Evolutionary conservation across 1,284 basidiomycete genomes (phyloP), one percentile per base, ranked within the genome.

Genomic region (Apiotrichum montevideense): DNA sequence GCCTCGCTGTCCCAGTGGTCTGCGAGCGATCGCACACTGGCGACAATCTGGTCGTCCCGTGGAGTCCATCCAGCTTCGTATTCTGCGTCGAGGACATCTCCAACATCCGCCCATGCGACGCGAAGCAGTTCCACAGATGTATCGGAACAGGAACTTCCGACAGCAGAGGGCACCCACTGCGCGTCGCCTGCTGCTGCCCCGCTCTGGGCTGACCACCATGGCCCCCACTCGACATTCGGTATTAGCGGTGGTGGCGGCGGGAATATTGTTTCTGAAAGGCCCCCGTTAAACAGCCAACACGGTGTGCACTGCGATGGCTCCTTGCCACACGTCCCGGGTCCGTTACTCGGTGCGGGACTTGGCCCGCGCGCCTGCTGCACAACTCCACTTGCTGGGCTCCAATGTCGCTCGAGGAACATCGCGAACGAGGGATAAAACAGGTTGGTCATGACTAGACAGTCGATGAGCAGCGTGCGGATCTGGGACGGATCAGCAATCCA

Each of bases 371-470:
- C 47, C 15, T 49, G 47, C 35, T 21, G 37, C 21, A 39, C 47
- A 37, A 35, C 47, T 4, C 9, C 11, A 6, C 29, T 29, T 14
- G 47, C 37, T 4, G 14, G 14, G 3, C 35, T 21, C 3, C 3
- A 49, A 11, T 49, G 47, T 32, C 65, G 83, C 76, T 58, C 82
- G 35, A 87, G 84, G 73, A 92, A 93, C 52, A 90, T 82, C 46
- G 89, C 85, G 48, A 96, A 82, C 9, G 91, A 90, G 4, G 92
- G 92, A 68, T 93, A 97, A 73, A 95, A 90, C 51, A 98, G 85
- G 43, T 90, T 92, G 47, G 93, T 95, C 78, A 98, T 97, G 68
- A 98, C 90, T 59, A 97, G 82, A 58, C 88, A 87, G 56, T 91
- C 95, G 58, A 96, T 87, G 61, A 98, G 83, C 66, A 98, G 87